Evolutionary conservation across 1,139 yeast genomes (phyloP).

Genomic region (Barnettozyma hawaiiensis): DNA sequence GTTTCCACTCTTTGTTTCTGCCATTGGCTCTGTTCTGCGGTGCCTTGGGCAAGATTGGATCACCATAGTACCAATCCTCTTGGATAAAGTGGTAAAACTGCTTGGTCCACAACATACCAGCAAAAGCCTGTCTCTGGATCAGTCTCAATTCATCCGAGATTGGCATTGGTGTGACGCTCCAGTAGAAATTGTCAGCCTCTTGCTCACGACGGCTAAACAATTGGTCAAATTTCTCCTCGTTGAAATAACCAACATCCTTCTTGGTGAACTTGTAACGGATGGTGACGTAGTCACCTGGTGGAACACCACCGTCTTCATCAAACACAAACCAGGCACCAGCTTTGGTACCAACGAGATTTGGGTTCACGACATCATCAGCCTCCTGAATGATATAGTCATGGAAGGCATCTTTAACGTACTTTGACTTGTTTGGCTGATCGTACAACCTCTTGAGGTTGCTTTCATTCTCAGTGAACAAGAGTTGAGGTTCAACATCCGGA

Average conservation of each 20-base stretch:
- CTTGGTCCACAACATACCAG: constrained; percentile 92
- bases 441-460: constrained; percentile 71
- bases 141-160: constrained; percentile 75
- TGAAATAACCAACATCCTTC: constrained; percentile 37
- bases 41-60: constrained; percentile 71
- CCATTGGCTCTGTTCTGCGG: constrained; percentile 78
- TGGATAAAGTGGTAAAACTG: constrained; percentile 89
- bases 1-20: constrained; percentile 86
- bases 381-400: constrained; percentile 75
- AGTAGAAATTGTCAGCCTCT: constrained; percentile 93
- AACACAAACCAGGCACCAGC: constrained; percentile 80
- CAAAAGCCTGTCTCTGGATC: constrained; percentile 91
- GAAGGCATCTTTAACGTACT: constrained; percentile 83
- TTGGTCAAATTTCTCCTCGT: constrained; percentile 73
- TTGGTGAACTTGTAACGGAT: constrained; percentile 69
- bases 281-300: constrained; percentile 86
- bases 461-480: constrained; percentile 85
- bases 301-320: constrained; percentile 70
- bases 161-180: constrained; percentile 85
- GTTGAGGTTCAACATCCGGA: constrained; percentile 67
- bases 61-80: constrained; percentile 86
- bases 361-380: constrained; percentile 58
- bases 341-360: constrained; percentile 63
- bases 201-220: constrained; percentile 71
- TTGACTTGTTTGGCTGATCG: constrained; percentile 48